phyloP scores from a whole-genome alignment of 2,329 filamentous ascomycete species.

The Fonsecaea pugnacius region DNA sequence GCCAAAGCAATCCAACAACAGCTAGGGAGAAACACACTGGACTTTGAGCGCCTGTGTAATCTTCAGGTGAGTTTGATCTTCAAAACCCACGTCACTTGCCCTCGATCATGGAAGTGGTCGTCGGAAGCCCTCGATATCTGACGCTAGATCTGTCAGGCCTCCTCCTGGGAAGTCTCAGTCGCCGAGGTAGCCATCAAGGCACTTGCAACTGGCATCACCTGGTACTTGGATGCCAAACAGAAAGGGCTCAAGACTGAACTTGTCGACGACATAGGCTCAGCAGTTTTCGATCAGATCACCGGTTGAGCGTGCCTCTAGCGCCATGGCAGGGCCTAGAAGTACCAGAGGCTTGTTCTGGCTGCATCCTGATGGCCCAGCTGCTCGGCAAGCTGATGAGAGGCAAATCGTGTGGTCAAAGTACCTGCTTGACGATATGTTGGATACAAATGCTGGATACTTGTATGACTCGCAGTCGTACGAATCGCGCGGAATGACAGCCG shows the following conservation, averaged over 20 bases:
- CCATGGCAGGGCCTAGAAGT: not conserved
- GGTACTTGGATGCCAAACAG: constrained; percentile 7
- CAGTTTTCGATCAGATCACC: not conserved
- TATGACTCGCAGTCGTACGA: not conserved
- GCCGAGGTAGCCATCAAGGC: constrained; percentile 1
- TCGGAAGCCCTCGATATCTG: not conserved
- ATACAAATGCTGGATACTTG: not conserved
- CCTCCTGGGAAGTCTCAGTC: constrained; percentile 12
- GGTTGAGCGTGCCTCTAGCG: not conserved
- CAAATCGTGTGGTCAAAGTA: not conserved
- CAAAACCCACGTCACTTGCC: too few relatives aligned
- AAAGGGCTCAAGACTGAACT: constrained; percentile 8
- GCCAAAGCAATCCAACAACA: constrained; percentile 23
- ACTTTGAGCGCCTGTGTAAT: constrained; percentile 22
- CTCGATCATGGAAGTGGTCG: not conserved
- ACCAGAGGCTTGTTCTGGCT: too few relatives aligned
- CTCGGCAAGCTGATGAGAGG: not conserved
- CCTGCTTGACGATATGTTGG: not conserved
- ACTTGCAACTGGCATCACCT: constrained; percentile 4
- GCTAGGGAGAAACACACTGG: constrained; percentile 7
- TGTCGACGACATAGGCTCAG: not conserved
- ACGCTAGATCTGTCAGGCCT: constrained; percentile 7
- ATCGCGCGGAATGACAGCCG: not conserved
- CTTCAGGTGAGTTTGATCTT: constrained; percentile 17
- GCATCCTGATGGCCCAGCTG: not conserved